phyloP scores from a whole-genome alignment of 2,329 filamentous ascomycete genomes.

The Exophiala bonariae region DNA sequence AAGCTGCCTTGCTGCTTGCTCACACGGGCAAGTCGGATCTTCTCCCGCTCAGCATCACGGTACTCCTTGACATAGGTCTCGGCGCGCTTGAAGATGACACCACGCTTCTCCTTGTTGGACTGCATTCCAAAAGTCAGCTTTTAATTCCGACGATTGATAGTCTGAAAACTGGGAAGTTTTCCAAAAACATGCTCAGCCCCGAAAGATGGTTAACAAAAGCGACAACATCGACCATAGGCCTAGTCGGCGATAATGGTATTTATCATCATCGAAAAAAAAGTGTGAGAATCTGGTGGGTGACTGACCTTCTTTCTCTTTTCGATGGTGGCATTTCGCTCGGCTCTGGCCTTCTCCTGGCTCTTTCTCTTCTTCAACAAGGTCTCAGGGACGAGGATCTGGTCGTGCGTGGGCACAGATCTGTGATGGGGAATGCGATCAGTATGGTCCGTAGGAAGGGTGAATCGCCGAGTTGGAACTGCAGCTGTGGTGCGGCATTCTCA shows the following conservation, averaged over 20 bases:
- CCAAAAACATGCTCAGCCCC: slow-evolving; percentile 69
- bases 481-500: slow-evolving; percentile 88
- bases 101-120: slow-evolving; percentile 98
- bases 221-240: slow-evolving; percentile 94
- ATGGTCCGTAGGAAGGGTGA: slow-evolving; percentile 75
- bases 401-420: slow-evolving; percentile 88
- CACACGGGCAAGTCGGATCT: slow-evolving; percentile 85
- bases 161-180: no score
- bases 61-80: slow-evolving; percentile 99
- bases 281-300: slow-evolving; percentile 38
- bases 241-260: slow-evolving; percentile 84
- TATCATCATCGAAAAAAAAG: slow-evolving; percentile 73
- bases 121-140: slow-evolving; percentile 44
- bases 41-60: slow-evolving; percentile 96
- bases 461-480: slow-evolving; percentile 90
- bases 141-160: no score
- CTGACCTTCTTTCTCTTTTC: slow-evolving; percentile 91
- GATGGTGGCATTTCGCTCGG: slow-evolving; percentile 75
- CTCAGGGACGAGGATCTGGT: slow-evolving; percentile 97
- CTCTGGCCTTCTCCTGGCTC: slow-evolving; percentile 98
- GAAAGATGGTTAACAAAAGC: slow-evolving; percentile 97
- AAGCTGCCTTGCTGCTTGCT: slow-evolving; percentile 91
- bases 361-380: slow-evolving; percentile 99
- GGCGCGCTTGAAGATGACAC: slow-evolving; percentile 98
- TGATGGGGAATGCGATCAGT: slow-evolving; percentile 55